Evolutionary conservation across 2,329 filamentous ascomycete species (phyloP).

Genomic region (Apiospora marii): DNA sequence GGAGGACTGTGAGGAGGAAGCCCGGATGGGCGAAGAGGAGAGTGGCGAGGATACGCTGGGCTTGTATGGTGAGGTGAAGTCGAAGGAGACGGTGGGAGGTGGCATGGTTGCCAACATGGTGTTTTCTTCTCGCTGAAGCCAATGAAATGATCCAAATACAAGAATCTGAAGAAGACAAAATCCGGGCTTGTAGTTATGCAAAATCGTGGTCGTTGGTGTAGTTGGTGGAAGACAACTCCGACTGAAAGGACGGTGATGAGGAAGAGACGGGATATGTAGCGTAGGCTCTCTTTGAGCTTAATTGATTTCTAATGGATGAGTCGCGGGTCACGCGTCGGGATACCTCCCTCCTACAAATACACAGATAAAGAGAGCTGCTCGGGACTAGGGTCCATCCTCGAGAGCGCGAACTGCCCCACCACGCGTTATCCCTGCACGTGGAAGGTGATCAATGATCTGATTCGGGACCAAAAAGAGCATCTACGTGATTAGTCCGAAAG

Average conservation of each 20-base stretch:
- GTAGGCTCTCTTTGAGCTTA: conserved; percentile 5
- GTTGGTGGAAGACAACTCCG: neutral
- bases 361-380: neutral
- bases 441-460: neutral
- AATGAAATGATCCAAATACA: neutral
- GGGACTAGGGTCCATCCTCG: neutral
- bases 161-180: conserved; percentile 1
- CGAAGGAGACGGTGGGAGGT: conserved; percentile 52
- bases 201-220: neutral
- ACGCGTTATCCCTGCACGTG: conserved; percentile 5
- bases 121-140: conserved; percentile 25
- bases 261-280: neutral
- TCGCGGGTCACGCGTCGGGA: neutral
- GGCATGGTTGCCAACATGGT: conserved; percentile 47
- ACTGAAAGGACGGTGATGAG: neutral
- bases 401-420: neutral
- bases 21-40: conserved; percentile 65
- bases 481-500: neutral
- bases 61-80: conserved; percentile 50
- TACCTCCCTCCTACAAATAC: neutral
- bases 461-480: neutral
- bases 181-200: neutral
- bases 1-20: conserved; percentile 57
- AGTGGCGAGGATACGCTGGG: conserved; percentile 63
- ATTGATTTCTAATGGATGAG: neutral